Evolutionary conservation across 1,139 yeast species (phyloP).

Genomic region (Pichia sp.): DNA sequence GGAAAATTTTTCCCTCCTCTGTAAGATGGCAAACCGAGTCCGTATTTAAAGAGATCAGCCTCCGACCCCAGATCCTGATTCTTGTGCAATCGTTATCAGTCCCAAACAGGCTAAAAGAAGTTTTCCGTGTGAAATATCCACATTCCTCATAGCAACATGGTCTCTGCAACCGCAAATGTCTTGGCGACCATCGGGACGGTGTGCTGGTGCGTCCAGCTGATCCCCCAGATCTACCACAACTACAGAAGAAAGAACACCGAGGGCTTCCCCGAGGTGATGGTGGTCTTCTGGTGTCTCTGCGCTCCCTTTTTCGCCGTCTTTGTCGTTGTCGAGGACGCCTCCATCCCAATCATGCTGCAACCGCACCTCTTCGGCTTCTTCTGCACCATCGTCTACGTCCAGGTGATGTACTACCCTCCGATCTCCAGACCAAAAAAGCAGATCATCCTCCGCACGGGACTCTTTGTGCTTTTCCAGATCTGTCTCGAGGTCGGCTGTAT

Average conservation of each 20-base stretch:
- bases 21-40: not conserved
- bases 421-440: constrained; percentile 37
- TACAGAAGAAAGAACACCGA: constrained; percentile 72
- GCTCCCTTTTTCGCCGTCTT: constrained; percentile 78
- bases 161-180: constrained; percentile 55
- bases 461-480: constrained; percentile 43
- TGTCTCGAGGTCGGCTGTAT: constrained; percentile 70
- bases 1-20: not conserved
- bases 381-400: constrained; percentile 65
- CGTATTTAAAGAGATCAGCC: too few relatives aligned
- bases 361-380: constrained; percentile 80
- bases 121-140: too few relatives aligned
- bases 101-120: too few relatives aligned
- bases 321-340: constrained; percentile 66
- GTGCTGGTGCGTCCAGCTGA: constrained; percentile 83
- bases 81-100: too few relatives aligned
- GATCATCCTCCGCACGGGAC: constrained; percentile 36
- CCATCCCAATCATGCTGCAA: constrained; percentile 75
- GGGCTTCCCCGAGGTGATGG: constrained; percentile 81
- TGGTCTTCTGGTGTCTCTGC: constrained; percentile 78
- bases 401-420: constrained; percentile 81
- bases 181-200: constrained; percentile 88
- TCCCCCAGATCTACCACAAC: constrained; percentile 79
- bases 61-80: too few relatives aligned
- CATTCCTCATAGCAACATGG: constrained; percentile 7